phyloP scores from a whole-genome alignment of 176 grass and related monocot genomes.

The Pontederia crassipes region DNA sequence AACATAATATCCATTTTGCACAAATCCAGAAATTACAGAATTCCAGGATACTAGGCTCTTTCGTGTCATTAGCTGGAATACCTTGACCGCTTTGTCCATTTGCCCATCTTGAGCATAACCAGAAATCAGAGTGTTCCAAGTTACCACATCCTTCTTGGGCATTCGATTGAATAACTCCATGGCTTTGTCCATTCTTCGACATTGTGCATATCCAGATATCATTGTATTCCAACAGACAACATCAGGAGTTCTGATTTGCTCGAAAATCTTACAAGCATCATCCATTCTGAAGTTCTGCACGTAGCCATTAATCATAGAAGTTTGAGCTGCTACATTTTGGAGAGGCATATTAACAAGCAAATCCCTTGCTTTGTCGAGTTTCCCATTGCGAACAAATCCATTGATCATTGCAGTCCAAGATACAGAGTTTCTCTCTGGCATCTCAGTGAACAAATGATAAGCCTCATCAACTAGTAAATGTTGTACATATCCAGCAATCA shows the following conservation, averaged over 20 bases:
- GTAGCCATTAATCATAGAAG: neutral
- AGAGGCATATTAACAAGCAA: neutral
- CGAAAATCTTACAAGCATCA: neutral
- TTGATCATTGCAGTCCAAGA: neutral
- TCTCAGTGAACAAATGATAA: too few relatives aligned
- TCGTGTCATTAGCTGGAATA: neutral
- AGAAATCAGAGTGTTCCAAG: too few relatives aligned
- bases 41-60: neutral
- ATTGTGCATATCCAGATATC: neutral
- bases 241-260: neutral
- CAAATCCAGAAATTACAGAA: conserved; percentile 1
- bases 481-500: neutral
- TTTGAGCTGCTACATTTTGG: neutral
- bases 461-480: too few relatives aligned
- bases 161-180: neutral
- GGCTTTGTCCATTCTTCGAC: neutral
- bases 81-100: neutral
- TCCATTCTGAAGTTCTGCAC: neutral
- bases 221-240: neutral
- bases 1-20: neutral
- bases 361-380: neutral
- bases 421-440: neutral
- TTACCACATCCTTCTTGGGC: neutral
- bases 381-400: neutral
- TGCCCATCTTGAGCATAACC: neutral